Percentiles rank a stretch among this genome's conserved stretches.
These are phyloP conservation scores for Aspergillus fischeri DNA, from an alignment of 2,329 filamentous ascomycete genomes.

Conservation along the genomic window DNA sequence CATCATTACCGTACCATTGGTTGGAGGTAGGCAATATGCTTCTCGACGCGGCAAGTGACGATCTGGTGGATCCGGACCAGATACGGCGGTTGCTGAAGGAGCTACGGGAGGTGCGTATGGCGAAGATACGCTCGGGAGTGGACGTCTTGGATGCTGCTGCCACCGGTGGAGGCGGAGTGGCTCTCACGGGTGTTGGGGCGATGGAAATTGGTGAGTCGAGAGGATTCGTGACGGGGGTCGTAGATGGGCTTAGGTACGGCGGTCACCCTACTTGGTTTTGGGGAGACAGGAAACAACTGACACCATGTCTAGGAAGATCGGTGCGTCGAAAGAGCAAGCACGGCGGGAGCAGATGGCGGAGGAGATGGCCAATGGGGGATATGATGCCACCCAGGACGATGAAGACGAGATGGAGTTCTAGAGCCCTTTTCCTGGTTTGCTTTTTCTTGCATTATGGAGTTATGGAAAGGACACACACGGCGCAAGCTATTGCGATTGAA, in stretches of 20 bases:
- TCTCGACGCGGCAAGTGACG: conserved; percentile 78
- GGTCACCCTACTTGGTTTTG: neutral
- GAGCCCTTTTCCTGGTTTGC: conserved; percentile 8
- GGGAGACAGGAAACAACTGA: neutral
- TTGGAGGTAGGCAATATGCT: conserved; percentile 84
- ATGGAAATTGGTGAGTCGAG: conserved; percentile 90
- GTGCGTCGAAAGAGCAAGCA: conserved; percentile 72
- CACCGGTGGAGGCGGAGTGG: conserved; percentile 59
- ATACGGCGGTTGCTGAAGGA: conserved; percentile 74
- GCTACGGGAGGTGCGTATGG: conserved; percentile 79
- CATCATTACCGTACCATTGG: conserved; percentile 83
- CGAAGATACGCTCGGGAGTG: conserved; percentile 77
- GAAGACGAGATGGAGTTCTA: conserved; percentile 56
- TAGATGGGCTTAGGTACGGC: conserved; percentile 69
- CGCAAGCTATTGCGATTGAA: conserved; percentile 16
- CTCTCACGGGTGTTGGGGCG: conserved; percentile 76
- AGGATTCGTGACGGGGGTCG: conserved; percentile 76
- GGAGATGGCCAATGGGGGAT: conserved; percentile 52
- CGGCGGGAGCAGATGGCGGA: conserved; percentile 74
- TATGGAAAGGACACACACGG: conserved; percentile 20
- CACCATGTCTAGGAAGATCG: conserved; percentile 61
- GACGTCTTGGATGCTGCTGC: conserved; percentile 59
- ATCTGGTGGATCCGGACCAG: conserved; percentile 69
- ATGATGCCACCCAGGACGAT: conserved; percentile 46
- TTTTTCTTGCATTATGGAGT: conserved; percentile 19